phyloP scores from a whole-genome alignment of 2,329 filamentous ascomycete species.

The Fusarium austroafricanum region DNA sequence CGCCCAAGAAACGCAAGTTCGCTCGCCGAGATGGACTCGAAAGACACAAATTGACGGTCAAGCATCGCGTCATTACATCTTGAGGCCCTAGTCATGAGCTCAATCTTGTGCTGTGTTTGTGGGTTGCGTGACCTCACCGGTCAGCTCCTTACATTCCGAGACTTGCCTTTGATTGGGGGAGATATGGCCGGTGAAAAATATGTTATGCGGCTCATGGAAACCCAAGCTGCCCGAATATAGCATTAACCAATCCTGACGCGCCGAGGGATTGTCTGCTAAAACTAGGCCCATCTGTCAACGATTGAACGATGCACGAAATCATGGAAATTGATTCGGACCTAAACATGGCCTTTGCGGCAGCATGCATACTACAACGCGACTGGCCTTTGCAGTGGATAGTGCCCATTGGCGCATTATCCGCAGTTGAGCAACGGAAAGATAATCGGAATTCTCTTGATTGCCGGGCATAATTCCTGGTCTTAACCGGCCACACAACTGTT shows the following conservation, averaged over 20 bases:
- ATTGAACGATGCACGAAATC: slow-evolving; percentile 25
- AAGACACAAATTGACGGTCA: slow-evolving; percentile 55
- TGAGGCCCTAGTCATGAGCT: slow-evolving; percentile 37
- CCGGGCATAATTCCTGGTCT: slow-evolving; percentile 18
- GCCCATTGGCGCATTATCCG: slow-evolving; percentile 1
- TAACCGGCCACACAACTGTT: slow-evolving; percentile 3
- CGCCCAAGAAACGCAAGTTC: slow-evolving; percentile 56
- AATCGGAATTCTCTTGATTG: slow-evolving; percentile 1
- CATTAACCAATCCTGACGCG: slow-evolving; percentile 34
- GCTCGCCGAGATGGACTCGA: slow-evolving; percentile 57
- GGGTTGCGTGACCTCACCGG: slow-evolving; percentile 41
- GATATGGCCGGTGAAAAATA: slow-evolving; percentile 36
- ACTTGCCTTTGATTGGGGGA: slow-evolving; percentile 39
- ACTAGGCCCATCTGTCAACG: slow-evolving; percentile 20
- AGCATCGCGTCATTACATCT: slow-evolving; percentile 49
- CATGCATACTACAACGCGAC: slow-evolving; percentile 1
- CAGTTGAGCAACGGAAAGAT: slow-evolving; percentile 7
- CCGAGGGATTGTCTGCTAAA: slow-evolving; percentile 25
- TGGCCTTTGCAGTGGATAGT: slow-evolving; percentile 1
- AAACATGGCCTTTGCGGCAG: slow-evolving; percentile 4
- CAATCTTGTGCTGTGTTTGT: slow-evolving; percentile 27
- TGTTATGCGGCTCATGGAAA: slow-evolving; percentile 31
- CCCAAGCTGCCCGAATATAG: slow-evolving; percentile 33
- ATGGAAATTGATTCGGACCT: slow-evolving; percentile 18
- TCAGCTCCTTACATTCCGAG: slow-evolving; percentile 40